A percentile compares a stretch with the other conserved stretches of the same genome.
Conservation (phyloP, 2,329 filamentous ascomycete genomes). For the Cryphonectria radicalis region DNA sequence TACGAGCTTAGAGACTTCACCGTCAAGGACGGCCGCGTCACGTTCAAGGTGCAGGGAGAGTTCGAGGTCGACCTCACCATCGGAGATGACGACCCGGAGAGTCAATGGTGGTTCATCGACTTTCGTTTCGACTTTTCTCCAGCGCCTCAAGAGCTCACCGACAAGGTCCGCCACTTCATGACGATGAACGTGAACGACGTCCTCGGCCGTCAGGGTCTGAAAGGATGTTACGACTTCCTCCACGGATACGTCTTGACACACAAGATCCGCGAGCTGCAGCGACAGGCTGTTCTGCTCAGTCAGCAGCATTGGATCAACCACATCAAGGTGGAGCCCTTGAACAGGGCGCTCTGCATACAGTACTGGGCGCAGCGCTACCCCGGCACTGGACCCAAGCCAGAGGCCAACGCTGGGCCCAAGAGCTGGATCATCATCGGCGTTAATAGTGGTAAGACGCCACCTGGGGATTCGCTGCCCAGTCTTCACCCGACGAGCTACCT, state of each 20-base stretch:
- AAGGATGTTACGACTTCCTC: slow-evolving; percentile 82
- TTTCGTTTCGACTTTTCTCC: slow-evolving; percentile 83
- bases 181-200: slow-evolving; percentile 74
- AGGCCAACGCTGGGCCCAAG: slow-evolving; percentile 51
- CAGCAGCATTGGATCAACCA: slow-evolving; percentile 77
- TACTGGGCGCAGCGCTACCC: slow-evolving; percentile 78
- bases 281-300: slow-evolving; percentile 74
- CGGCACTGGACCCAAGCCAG: slow-evolving; percentile 48
- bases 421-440: slow-evolving; percentile 92
- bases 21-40: slow-evolving; percentile 85
- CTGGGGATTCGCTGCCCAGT: slow-evolving; percentile 42
- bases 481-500: slow-evolving; percentile 58
- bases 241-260: slow-evolving; percentile 89
- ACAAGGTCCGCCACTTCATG: slow-evolving; percentile 66
- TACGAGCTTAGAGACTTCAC: slow-evolving; percentile 76
- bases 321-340: slow-evolving; percentile 76
- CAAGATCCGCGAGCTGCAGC: slow-evolving; percentile 81
- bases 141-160: slow-evolving; percentile 62
- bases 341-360: slow-evolving; percentile 82
- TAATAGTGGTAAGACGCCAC: slow-evolving; percentile 61
- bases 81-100: slow-evolving; percentile 78
- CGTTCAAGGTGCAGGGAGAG: slow-evolving; percentile 80
- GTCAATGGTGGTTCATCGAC: slow-evolving; percentile 94
- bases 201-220: slow-evolving; percentile 71
- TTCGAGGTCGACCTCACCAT: slow-evolving; percentile 95